Conservation (phyloP, 2,329 filamentous ascomycete genomes). For the Colletotrichum gloeosporioides region DNA sequence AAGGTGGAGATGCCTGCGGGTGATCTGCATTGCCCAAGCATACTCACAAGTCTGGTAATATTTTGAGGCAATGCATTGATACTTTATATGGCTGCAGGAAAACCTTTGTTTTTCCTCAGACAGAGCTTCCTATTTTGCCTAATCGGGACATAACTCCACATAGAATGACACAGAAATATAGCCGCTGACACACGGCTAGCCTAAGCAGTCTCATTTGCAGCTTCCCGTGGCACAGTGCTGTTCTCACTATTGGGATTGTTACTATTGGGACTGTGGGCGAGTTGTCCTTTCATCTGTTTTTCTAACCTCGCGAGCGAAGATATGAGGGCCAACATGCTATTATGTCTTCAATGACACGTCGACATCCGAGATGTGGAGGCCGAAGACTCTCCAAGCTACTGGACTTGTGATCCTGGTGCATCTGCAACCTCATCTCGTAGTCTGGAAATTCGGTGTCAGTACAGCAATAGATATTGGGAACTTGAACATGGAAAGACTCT, state of each 20-base stretch:
- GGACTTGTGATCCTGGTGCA: neutral
- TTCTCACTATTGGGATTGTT: no score
- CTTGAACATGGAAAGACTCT: neutral
- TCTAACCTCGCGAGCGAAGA: no score
- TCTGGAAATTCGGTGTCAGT: neutral
- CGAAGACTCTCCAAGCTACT: no score
- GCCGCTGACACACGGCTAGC: no score
- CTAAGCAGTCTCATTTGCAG: no score
- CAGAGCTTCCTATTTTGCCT: rapidly evolving
- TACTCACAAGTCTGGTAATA: neutral
- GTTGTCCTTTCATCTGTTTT: no score
- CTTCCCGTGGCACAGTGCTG: no score
- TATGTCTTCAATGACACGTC: no score
- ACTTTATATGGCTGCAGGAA: rapidly evolving
- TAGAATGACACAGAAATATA: neutral
- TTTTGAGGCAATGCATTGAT: neutral
- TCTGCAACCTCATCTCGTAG: neutral
- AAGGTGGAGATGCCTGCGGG: rapidly evolving
- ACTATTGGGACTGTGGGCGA: no score
- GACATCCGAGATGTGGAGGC: no score
- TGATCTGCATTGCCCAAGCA: neutral
- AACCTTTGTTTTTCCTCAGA: neutral
- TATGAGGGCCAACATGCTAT: no score
- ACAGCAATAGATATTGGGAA: neutral
- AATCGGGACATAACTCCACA: neutral